These are phyloP conservation scores for Myriosclerotinia curreyana DNA, from an alignment of 2,329 filamentous ascomycete species.

Conservation along the genomic window DNA sequence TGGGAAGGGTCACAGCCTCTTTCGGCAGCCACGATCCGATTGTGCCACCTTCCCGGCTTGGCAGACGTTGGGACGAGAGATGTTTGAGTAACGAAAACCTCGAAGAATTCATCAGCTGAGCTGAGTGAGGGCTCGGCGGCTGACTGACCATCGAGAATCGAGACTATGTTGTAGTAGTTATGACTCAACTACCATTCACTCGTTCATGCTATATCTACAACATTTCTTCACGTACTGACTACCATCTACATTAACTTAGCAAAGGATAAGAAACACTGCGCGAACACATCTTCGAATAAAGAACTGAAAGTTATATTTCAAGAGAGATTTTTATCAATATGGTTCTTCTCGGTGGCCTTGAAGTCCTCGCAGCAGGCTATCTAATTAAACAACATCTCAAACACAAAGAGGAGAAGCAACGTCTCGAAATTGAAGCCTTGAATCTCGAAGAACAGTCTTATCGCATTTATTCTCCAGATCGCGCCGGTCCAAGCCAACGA, in stretches of 20 bases:
- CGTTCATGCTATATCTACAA: not conserved
- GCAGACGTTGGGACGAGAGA: not conserved
- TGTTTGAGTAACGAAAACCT: not conserved
- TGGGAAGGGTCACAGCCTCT: not conserved
- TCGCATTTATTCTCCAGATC: constrained; percentile 21
- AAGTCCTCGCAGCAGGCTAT: constrained; percentile 37
- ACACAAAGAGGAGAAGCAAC: constrained; percentile 39
- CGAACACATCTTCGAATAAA: not conserved
- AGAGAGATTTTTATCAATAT: constrained; percentile 37
- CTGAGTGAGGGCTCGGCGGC: constrained; percentile 1
- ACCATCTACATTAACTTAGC: not conserved
- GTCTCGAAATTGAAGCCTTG: constrained; percentile 33
- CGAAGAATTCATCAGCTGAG: constrained; percentile 14
- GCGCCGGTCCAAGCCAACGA: constrained; percentile 13
- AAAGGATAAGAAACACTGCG: not conserved
- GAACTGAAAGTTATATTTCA: not conserved
- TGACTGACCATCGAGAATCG: not conserved
- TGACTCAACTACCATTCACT: not conserved
- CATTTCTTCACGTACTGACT: constrained; percentile 2
- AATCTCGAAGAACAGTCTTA: constrained; percentile 26
- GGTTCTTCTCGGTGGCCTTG: constrained; percentile 48
- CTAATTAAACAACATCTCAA: constrained; percentile 36
- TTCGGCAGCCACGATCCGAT: constrained; percentile 1
- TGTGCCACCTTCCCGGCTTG: constrained; percentile 10
- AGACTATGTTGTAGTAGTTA: not conserved